Base-by-base conservation (phyloP, 495 filamentous ascomycete genomes). In the Hypoxylon fuscum region DNA sequence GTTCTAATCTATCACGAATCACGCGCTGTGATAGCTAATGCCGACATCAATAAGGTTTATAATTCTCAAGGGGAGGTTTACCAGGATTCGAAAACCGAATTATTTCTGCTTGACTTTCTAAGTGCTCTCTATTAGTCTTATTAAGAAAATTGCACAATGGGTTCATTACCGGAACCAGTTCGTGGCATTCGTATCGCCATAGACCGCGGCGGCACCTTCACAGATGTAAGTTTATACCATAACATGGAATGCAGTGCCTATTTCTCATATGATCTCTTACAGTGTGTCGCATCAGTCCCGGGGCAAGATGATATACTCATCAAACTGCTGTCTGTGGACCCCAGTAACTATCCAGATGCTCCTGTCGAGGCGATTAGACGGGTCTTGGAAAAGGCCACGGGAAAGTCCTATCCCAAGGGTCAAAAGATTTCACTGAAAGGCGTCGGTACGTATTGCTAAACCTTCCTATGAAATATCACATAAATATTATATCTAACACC, bases 341-440 rank as follows among this genome's bases (percentile, higher is more conserved):
- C 92, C 43, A 80, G 85, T 49, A 94, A 96, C 73, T 96, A 96
- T 66, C 80, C 85, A 45, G 92, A 96, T 83, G 92, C 92, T 1
- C 92, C 92, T 1, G 85, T 93, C 5, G 92, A 96, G 70, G 95
- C 92, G 34, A 96, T 98, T 66, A 87, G 95, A 10, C 90, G 94
- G 49, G 86, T 98, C 44, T 82, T 98, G 71, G 37, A 40, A 15
- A 15, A 14, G 2, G 17, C 18, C 37, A 40, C 37, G 15, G 37
- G 15, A n/a, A n/a, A 89, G 92, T 64, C 86, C 86, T 59, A 96
- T 96, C 61, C 37, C 14, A 88, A 88, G 3, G 82, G 84, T 34
- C 78, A 85, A 43, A 82, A 93, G 35, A 89, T 95, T 23, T 90
- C 92, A 0, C 85, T 93, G 14, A 93, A 92, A 12, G 78, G 91